Conservation (phyloP, 2,329 filamentous ascomycete genomes). For the Trichoderma brevicompactum region DNA sequence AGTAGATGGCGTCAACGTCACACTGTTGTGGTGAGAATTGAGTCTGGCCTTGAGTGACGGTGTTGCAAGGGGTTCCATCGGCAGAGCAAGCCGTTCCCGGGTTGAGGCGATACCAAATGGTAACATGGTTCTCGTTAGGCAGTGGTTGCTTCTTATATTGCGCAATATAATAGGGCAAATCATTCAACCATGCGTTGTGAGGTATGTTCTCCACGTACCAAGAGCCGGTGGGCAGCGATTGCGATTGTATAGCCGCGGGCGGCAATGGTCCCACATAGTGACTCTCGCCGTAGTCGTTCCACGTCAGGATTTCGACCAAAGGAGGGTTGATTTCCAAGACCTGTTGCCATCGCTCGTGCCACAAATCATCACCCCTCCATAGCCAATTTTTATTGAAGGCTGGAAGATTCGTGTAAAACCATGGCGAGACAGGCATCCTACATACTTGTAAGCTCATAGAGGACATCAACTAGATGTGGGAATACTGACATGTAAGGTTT, state of each 20-base stretch:
- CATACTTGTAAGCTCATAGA: no score
- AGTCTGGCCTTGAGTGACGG: slow-evolving; percentile 36
- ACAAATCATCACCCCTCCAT: slow-evolving; percentile 62
- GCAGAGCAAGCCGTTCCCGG: slow-evolving; percentile 32
- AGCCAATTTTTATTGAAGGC: slow-evolving; percentile 58
- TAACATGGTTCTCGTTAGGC: slow-evolving; percentile 32
- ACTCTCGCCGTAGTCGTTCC: slow-evolving; percentile 58
- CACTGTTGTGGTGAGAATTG: slow-evolving; percentile 33
- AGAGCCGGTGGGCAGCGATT: slow-evolving; percentile 42
- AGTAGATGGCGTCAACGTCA: slow-evolving; percentile 33
- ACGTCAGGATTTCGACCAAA: slow-evolving; percentile 53
- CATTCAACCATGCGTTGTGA: background rate
- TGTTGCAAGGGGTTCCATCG: slow-evolving; percentile 39
- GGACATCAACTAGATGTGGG: no score
- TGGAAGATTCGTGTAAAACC: slow-evolving; percentile 3
- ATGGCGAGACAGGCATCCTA: no score
- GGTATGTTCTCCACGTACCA: slow-evolving; percentile 55
- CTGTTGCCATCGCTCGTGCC: slow-evolving; percentile 61
- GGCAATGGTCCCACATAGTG: slow-evolving; percentile 57
- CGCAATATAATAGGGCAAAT: slow-evolving; percentile 41
- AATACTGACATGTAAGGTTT: no score
- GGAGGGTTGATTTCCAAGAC: slow-evolving; percentile 50
- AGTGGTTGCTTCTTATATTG: slow-evolving; percentile 38
- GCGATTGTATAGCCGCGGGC: slow-evolving; percentile 40
- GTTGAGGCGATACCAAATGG: slow-evolving; percentile 39